Conservation (phyloP, 164 flowering plant genomes). For the Amborella trichopoda region DNA sequence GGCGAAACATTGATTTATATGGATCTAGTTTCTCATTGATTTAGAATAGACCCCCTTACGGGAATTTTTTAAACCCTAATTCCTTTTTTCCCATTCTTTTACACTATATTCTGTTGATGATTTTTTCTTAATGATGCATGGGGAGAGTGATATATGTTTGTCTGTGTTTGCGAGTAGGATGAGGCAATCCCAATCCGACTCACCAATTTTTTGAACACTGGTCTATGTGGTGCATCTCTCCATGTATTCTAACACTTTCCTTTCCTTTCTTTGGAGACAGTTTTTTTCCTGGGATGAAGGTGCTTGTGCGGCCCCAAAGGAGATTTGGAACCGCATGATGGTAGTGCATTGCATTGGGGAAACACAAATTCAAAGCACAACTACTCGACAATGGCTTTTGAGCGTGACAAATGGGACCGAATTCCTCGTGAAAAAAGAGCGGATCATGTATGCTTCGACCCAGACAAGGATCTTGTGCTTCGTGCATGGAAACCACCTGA, state of each 20-base stretch:
- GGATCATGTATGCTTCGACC: constrained; percentile 87
- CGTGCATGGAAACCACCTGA: constrained; percentile 96
- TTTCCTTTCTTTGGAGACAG: constrained; percentile 37
- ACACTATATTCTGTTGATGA: too few relatives aligned
- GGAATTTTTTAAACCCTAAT: too few relatives aligned
- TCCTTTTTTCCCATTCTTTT: too few relatives aligned
- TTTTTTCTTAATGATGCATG: too few relatives aligned
- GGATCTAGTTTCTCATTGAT: too few relatives aligned
- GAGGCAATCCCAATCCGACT: too few relatives aligned
- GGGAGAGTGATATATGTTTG: too few relatives aligned
- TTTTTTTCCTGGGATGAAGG: constrained; percentile 99
- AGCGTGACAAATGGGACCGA: constrained; percentile 83
- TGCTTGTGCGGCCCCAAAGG: constrained; percentile 99
- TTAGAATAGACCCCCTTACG: too few relatives aligned
- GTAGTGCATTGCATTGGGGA: constrained; percentile 99
- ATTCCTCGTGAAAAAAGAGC: constrained; percentile 70
- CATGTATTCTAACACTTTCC: not conserved
- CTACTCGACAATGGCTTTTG: constrained; percentile 90
- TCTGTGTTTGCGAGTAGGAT: too few relatives aligned
- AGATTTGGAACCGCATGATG: constrained; percentile 99
- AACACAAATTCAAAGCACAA: constrained; percentile 93
- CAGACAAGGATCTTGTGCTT: constrained; percentile 86
- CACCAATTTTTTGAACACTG: too few relatives aligned
- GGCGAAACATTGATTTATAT: too few relatives aligned
- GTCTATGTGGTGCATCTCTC: too few relatives aligned